Evolutionary conservation across 768 basidiomycete species (phyloP).

Genomic region (Lyophyllum atratum): DNA sequence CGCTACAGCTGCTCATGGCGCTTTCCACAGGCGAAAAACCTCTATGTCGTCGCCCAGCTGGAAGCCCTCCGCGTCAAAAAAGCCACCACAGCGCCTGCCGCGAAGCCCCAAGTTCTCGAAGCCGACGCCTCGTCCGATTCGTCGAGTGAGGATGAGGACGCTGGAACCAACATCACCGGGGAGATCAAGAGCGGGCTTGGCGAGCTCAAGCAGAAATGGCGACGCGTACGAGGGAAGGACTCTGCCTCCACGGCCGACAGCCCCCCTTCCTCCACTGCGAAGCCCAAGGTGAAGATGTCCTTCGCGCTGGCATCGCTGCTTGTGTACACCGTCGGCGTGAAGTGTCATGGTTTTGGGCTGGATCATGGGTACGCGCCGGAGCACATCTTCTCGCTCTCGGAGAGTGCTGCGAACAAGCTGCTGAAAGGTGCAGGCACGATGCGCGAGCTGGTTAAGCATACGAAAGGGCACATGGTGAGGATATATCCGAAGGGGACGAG

Average conservation of each 20-base stretch:
- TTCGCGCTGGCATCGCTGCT: conserved; percentile 69
- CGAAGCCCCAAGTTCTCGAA: conserved; percentile 19
- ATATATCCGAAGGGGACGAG: conserved; percentile 86
- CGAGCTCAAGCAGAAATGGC: conserved; percentile 27
- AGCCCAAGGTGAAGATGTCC: conserved; percentile 71
- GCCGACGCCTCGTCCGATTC: conserved; percentile 22
- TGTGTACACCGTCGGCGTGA: conserved; percentile 95
- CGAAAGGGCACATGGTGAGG: conserved; percentile 76
- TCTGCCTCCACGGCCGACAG: not conserved
- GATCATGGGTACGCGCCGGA: conserved; percentile 83
- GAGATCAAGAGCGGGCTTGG: conserved; percentile 20
- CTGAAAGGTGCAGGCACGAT: conserved; percentile 56
- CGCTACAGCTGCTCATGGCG: not conserved
- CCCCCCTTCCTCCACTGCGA: conserved; percentile 3
- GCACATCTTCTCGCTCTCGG: conserved; percentile 93
- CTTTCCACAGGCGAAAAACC: conserved; percentile 65
- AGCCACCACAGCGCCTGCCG: not conserved
- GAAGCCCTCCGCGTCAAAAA: conserved; percentile 51
- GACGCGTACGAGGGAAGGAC: conserved; percentile 22
- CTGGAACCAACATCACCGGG: not conserved
- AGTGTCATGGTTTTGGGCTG: conserved; percentile 88
- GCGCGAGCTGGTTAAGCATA: conserved; percentile 84
- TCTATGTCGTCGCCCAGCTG: conserved; percentile 53
- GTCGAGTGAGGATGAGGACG: conserved; percentile 22
- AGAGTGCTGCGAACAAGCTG: conserved; percentile 76